A percentile compares a stretch with the other conserved stretches of the same genome.
Evolutionary conservation across 441 rosid species (phyloP).

Genomic region (Populus hybrid): DNA sequence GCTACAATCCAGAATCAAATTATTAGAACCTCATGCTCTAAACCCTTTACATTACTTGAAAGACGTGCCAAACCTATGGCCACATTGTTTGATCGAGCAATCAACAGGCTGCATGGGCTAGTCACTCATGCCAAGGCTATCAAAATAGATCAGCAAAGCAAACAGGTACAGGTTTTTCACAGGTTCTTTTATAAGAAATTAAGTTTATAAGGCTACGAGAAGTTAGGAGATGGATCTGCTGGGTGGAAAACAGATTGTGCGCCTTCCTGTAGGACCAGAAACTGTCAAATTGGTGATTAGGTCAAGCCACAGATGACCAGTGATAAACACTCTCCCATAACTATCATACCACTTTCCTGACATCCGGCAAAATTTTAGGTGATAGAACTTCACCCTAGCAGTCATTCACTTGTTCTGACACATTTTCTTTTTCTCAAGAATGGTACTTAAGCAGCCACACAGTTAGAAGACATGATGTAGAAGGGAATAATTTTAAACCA

Average conservation of each 20-base stretch:
- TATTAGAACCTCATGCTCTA: constrained; percentile 9
- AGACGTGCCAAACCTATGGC: neutral
- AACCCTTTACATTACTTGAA: neutral
- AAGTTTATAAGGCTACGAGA: too few species aligned
- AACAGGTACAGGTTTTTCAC: too few species aligned
- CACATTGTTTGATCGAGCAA: neutral
- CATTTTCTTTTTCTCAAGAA: neutral
- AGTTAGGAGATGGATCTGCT: too few species aligned
- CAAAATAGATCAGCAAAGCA: too few species aligned
- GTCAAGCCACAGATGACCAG: too few species aligned
- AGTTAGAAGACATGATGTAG: neutral
- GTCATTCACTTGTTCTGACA: neutral
- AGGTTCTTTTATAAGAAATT: too few species aligned
- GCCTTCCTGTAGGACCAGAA: too few species aligned
- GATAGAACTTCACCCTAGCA: neutral
- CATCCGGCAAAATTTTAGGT: neutral
- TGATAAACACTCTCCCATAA: too few species aligned
- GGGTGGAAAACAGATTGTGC: too few species aligned
- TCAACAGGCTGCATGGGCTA: neutral
- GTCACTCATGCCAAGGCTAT: too few species aligned
- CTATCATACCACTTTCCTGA: too few species aligned
- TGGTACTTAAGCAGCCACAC: neutral
- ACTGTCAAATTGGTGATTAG: too few species aligned
- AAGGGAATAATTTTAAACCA: neutral
- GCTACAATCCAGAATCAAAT: constrained; percentile 44